Conservation (phyloP, 2,329 filamentous ascomycete species). For the Uncinocarpus reesii region DNA sequence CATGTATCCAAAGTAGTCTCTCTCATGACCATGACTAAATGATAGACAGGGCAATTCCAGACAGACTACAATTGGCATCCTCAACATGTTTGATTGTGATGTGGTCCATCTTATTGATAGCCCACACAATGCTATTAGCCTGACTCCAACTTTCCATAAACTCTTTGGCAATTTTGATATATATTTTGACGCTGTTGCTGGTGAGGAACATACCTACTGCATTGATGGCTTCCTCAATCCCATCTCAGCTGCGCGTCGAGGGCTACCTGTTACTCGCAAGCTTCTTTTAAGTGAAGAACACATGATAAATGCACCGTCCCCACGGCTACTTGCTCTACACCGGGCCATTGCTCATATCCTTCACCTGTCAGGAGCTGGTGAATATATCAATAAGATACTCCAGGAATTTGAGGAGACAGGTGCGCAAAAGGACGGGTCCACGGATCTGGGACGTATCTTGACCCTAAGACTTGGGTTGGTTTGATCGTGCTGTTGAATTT, state of each 20-base stretch:
- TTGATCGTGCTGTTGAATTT: conserved; percentile 4
- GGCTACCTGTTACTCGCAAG: conserved; percentile 12
- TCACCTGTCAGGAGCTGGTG: conserved; percentile 14
- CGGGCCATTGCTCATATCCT: conserved; percentile 18
- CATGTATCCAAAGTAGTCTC: not conserved
- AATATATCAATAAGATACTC: conserved; percentile 17
- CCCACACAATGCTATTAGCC: conserved; percentile 33
- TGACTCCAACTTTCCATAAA: conserved; percentile 23
- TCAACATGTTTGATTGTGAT: conserved; percentile 36
- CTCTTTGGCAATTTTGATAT: conserved; percentile 23
- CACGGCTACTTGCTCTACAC: conserved; percentile 18
- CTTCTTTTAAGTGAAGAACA: conserved; percentile 19
- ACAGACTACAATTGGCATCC: conserved; percentile 28
- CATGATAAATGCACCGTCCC: conserved; percentile 24
- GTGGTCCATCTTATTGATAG: conserved; percentile 31
- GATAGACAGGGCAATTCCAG: conserved; percentile 20
- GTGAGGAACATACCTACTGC: conserved; percentile 4
- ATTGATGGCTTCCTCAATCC: conserved; percentile 5
- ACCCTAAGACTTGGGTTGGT: conserved; percentile 9
- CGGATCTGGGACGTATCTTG: conserved; percentile 14
- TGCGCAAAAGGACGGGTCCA: conserved; percentile 18
- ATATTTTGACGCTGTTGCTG: conserved; percentile 11
- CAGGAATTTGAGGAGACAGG: conserved; percentile 23
- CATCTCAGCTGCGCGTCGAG: not conserved
- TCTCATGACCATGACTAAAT: not conserved